These are phyloP conservation scores for Hyaloscypha variabilis DNA, from an alignment of 495 filamentous ascomycete species.

Conservation along the genomic window DNA sequence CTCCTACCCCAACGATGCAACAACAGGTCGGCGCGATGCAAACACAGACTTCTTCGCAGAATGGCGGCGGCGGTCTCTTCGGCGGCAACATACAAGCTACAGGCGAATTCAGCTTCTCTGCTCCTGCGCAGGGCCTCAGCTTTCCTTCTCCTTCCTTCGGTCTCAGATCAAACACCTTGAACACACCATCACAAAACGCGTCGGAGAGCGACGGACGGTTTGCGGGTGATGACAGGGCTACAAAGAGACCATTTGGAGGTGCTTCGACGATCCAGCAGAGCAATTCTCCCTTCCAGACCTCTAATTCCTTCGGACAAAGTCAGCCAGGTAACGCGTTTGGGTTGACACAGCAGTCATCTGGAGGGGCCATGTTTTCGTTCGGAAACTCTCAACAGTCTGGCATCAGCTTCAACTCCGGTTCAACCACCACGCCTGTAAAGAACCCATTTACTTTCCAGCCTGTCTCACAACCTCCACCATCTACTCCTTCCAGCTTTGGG, in stretches of 20 bases:
- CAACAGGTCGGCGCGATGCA: neutral
- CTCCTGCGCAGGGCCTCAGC: constrained; percentile 1
- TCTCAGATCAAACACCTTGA: constrained; percentile 11
- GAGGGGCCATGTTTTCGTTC: constrained; percentile 14
- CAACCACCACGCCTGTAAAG: constrained; percentile 17
- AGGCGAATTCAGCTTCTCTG: constrained; percentile 22
- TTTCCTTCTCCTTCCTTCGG: constrained; percentile 21
- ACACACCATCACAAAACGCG: constrained; percentile 3
- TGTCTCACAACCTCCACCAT: constrained; percentile 13
- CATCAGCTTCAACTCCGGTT: constrained; percentile 13
- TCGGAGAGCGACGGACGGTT: constrained; percentile 11
- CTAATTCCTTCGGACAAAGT: constrained; percentile 11
- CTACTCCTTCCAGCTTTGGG: constrained; percentile 6
- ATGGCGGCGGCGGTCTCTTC: constrained; percentile 24
- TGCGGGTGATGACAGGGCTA: constrained; percentile 10
- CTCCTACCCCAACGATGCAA: neutral
- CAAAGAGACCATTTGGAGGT: constrained; percentile 22
- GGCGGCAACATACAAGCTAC: constrained; percentile 24
- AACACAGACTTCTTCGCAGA: constrained; percentile 3
- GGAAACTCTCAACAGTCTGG: constrained; percentile 7
- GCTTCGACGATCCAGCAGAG: constrained; percentile 6
- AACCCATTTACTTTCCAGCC: constrained; percentile 18
- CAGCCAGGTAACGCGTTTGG: constrained; percentile 1
- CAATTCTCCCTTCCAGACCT: constrained; percentile 13
- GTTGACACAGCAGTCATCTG: constrained; percentile 3